A percentile compares a stretch with the other conserved stretches of the same genome.
Conservation (phyloP, 768 basidiomycete genomes). For the Mrakia hoshinonis region DNA sequence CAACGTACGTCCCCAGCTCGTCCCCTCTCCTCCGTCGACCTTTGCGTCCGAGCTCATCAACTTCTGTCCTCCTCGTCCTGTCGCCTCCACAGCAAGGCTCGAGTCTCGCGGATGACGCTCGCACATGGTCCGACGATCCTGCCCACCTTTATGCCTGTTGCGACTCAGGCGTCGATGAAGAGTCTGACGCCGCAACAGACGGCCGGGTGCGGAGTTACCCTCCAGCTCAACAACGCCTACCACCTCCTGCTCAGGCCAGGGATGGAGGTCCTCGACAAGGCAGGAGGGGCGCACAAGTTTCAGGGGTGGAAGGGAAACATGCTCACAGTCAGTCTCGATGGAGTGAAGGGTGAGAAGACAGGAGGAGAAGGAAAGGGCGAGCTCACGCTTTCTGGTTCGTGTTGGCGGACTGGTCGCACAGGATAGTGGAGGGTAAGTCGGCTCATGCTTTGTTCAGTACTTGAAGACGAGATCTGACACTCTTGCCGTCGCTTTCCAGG, state of each 20-base stretch:
- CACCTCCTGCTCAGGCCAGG: constrained; percentile 82
- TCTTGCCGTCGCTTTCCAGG: constrained; percentile 54
- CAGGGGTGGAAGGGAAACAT: constrained; percentile 82
- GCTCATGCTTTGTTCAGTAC: neutral
- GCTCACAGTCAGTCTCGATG: constrained; percentile 53
- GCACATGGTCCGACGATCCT: constrained; percentile 76
- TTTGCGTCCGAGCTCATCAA: no score
- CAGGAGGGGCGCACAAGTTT: constrained; percentile 79
- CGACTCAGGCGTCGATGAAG: constrained; percentile 77
- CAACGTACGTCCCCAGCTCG: constrained; percentile 45
- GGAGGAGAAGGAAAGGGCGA: neutral
- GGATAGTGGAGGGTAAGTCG: constrained; percentile 48
- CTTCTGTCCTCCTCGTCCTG: neutral
- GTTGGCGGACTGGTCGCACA: constrained; percentile 63
- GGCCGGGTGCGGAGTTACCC: constrained; percentile 55
- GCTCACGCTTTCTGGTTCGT: constrained; percentile 72
- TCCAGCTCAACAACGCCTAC: constrained; percentile 84
- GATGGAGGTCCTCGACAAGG: constrained; percentile 58
- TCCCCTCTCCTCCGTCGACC: neutral
- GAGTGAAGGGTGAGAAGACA: neutral
- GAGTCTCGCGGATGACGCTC: constrained; percentile 76
- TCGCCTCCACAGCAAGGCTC: constrained; percentile 46
- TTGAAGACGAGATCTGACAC: neutral
- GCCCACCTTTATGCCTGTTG: constrained; percentile 89
- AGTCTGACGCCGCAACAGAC: constrained; percentile 78